Conservation (phyloP, 768 basidiomycete species). For the Boletus rufocinnamomeus region DNA sequence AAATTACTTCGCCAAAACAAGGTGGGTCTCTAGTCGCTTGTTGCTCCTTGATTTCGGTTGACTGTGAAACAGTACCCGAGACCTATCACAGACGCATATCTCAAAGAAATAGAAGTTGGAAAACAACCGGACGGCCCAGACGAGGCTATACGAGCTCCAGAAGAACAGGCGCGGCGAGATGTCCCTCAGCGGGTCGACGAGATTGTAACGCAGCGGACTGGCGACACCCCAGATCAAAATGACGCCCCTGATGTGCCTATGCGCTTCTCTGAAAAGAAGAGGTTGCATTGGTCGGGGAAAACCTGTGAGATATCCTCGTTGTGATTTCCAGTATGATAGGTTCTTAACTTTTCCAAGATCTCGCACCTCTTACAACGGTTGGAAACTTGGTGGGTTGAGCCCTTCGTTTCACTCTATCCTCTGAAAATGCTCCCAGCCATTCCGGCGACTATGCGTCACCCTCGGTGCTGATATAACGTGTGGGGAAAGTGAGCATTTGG, state of each 20-base stretch:
- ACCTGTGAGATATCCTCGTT: conserved; percentile 57
- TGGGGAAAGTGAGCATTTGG: conserved; percentile 70
- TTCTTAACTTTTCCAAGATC: conserved; percentile 42
- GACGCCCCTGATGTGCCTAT: conserved; percentile 71
- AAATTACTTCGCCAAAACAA: conserved; percentile 68
- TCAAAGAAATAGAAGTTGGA: conserved; percentile 48
- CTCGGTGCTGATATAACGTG: conserved; percentile 95
- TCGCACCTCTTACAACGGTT: conserved; percentile 89
- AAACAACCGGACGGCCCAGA: conserved; percentile 17
- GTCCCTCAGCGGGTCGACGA: conserved; percentile 3
- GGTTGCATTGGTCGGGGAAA: conserved; percentile 83
- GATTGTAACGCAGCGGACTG: conserved; percentile 38
- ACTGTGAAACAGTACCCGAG: conserved; percentile 53
- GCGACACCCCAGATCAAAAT: conserved; percentile 36
- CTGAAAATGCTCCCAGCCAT: conserved; percentile 57
- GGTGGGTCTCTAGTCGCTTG: conserved; percentile 40
- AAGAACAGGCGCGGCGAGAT: conserved; percentile 18
- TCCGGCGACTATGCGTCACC: conserved; percentile 83
- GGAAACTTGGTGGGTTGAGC: conserved; percentile 73
- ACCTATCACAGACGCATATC: conserved; percentile 64
- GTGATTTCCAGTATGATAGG: conserved; percentile 21
- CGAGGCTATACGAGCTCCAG: conserved; percentile 4
- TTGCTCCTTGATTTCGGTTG: neutral
- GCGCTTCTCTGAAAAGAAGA: conserved; percentile 81
- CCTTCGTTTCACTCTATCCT: neutral